Conservation (phyloP, 768 basidiomycete genomes). For the Russula dissimulans region DNA sequence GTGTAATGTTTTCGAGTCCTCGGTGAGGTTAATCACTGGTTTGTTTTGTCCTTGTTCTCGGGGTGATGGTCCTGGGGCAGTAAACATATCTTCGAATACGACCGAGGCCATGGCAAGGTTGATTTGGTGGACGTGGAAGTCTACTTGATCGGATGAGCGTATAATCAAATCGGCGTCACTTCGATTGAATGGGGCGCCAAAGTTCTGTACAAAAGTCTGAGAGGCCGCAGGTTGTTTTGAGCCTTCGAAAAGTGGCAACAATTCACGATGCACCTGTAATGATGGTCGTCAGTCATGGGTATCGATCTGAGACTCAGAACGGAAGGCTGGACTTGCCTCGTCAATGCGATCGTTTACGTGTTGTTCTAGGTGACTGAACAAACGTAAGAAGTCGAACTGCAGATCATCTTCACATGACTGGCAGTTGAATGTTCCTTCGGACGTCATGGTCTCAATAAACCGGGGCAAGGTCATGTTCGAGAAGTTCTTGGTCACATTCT, state of each 20-base stretch:
- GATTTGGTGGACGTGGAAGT: too few species aligned
- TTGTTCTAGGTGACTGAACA: background rate
- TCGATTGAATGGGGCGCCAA: background rate
- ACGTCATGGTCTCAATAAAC: background rate
- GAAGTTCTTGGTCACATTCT: background rate
- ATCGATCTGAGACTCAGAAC: background rate
- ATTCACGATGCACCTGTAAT: background rate
- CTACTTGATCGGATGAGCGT: background rate
- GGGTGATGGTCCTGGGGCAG: too few species aligned
- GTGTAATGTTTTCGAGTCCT: slow-evolving; percentile 1
- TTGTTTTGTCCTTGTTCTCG: too few species aligned
- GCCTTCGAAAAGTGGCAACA: background rate
- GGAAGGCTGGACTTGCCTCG: background rate
- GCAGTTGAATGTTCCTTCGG: background rate
- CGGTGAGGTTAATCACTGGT: background rate
- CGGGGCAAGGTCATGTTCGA: background rate
- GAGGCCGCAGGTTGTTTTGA: background rate
- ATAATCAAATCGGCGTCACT: background rate
- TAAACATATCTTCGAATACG: too few species aligned
- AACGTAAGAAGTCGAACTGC: background rate
- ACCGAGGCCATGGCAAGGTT: too few species aligned
- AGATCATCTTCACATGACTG: background rate
- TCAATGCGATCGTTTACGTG: background rate
- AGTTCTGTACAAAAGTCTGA: background rate
- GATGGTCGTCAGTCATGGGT: background rate